Conservation (phyloP, 495 filamentous ascomycete genomes). For the Penicillium parvum region DNA sequence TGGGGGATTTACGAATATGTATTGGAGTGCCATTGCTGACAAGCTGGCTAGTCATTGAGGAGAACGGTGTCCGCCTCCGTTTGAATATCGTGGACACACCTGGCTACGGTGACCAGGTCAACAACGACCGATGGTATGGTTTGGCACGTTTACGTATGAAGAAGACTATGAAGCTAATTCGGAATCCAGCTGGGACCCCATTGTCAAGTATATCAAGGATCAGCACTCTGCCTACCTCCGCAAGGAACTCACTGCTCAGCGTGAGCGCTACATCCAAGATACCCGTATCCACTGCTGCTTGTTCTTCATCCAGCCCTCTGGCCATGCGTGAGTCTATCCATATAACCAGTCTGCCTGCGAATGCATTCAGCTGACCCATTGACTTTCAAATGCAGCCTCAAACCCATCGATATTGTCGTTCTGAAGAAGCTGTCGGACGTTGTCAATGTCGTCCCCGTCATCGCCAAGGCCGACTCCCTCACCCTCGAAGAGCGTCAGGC, state of each 20-base stretch:
- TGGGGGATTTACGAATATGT: not conserved
- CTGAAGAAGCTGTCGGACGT: slow-evolving; percentile 98
- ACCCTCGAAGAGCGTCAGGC: slow-evolving; percentile 91
- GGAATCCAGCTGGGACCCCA: slow-evolving; percentile 69
- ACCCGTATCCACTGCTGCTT: slow-evolving; percentile 99
- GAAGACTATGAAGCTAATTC: slow-evolving; percentile 21
- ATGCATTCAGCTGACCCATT: not conserved
- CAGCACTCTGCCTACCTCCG: slow-evolving; percentile 99
- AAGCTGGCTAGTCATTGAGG: slow-evolving; percentile 77
- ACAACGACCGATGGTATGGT: slow-evolving; percentile 71
- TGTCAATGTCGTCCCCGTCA: slow-evolving; percentile 98
- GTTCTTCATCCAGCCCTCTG: slow-evolving; percentile 99
- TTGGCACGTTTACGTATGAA: not conserved
- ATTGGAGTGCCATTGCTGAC: slow-evolving; percentile 12
- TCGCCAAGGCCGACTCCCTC: slow-evolving; percentile 95
- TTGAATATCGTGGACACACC: slow-evolving; percentile 79
- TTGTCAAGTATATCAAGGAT: slow-evolving; percentile 99
- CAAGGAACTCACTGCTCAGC: slow-evolving; percentile 99
- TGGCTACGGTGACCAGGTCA: slow-evolving; percentile 76
- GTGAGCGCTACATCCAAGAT: slow-evolving; percentile 98
- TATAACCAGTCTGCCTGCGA: not conserved
- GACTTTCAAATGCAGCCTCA: slow-evolving; percentile 48
- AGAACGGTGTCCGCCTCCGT: slow-evolving; percentile 79
- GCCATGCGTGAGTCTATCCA: slow-evolving; percentile 66
- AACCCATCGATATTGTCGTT: slow-evolving; percentile 99